These are phyloP conservation scores for Phytophthora chlamydospora DNA, from an alignment of 352 stramenopile species.

Conservation along the genomic window DNA sequence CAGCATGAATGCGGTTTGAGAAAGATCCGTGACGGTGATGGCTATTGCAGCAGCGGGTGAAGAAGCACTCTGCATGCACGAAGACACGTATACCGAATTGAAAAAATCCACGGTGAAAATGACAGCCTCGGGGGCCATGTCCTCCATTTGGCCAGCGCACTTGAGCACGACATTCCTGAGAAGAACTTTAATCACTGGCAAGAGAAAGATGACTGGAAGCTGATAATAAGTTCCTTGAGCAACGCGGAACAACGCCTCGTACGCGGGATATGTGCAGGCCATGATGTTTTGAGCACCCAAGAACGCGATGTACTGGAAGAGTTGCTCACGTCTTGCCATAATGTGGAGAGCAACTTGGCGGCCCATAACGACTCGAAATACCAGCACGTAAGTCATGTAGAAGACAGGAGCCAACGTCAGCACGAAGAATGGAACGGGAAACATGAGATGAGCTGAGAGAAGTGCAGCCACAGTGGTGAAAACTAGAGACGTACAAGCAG, in stretches of 20 bases:
- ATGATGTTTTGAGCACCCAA: slow-evolving; percentile 15
- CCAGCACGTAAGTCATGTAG: slow-evolving; percentile 2
- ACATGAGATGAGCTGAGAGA: slow-evolving; percentile 8
- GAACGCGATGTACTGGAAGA: slow-evolving; percentile 19
- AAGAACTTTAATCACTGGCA: slow-evolving; percentile 32
- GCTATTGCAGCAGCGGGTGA: not conserved
- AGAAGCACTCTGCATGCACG: slow-evolving; percentile 6
- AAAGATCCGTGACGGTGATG: slow-evolving; percentile 2
- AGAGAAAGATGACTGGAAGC: slow-evolving; percentile 14
- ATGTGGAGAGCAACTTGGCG: not conserved
- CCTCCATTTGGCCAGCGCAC: slow-evolving; percentile 16
- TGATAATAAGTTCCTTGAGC: slow-evolving; percentile 5
- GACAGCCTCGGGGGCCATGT: slow-evolving; percentile 20
- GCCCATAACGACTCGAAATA: slow-evolving; percentile 7
- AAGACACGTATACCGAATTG: slow-evolving; percentile 12
- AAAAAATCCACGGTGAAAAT: slow-evolving; percentile 35
- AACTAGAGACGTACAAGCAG: not conserved
- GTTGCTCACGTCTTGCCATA: slow-evolving; percentile 5
- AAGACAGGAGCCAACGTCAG: slow-evolving; percentile 4
- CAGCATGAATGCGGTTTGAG: slow-evolving; percentile 2
- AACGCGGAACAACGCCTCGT: slow-evolving; percentile 10
- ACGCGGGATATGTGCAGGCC: slow-evolving; percentile 16
- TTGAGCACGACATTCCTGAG: slow-evolving; percentile 21
- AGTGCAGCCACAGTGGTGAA: not conserved
- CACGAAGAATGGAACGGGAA: slow-evolving; percentile 18